Base-by-base conservation (phyloP, 1,284 basidiomycete genomes). In the Fomitopsis pinicola region DNA sequence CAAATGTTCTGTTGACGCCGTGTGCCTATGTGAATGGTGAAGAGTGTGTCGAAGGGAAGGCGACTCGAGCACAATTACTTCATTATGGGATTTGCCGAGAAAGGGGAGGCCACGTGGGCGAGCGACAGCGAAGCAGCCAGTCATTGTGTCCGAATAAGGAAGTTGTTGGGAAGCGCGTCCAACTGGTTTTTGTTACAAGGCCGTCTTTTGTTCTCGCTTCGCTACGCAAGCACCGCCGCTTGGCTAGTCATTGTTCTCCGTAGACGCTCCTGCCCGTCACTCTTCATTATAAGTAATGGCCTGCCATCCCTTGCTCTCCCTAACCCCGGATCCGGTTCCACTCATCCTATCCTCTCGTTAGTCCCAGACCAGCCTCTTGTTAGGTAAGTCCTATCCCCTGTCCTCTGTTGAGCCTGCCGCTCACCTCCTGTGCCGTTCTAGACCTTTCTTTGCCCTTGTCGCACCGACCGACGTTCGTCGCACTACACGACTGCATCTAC, bases 311-410 rank as follows among this genome's bases (percentile, higher is more conserved):
- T 57, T 61, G 59, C 63, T 63, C 64, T 69, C 70, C 69, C 67
- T 68, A 72, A 67, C 71, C 73, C 70, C 68, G 75, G 72, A 71
- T 71, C 72, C 71, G 70, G 71, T 75, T 75, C 71, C 72, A 72
- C 64, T 69, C 57, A 58, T 60, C 62, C 65, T 63, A 61, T 61
- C 52, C 33, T 38, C 65, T 68, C 67, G 55, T 67, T 65, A 55
- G 36, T 70, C 67, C 68, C 71, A 65, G 63, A 65, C 67, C 71
- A 71, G 71, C 66, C 65, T 69, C 67, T 68, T 68, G 71, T 73
- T 76, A 72, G 73, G 73, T 75, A 45, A 69, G 73, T 64, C 17
- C 44, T 19, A 28, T 33, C 35, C 40, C n/a, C 22, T 30, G 38
- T 61, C 42, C 50, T n/a, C 28, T 48, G 55, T 7, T 22, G 22